Evolutionary conservation across 176 grass and related monocot species (phyloP).

Genomic region (Oryza glumipatula): DNA sequence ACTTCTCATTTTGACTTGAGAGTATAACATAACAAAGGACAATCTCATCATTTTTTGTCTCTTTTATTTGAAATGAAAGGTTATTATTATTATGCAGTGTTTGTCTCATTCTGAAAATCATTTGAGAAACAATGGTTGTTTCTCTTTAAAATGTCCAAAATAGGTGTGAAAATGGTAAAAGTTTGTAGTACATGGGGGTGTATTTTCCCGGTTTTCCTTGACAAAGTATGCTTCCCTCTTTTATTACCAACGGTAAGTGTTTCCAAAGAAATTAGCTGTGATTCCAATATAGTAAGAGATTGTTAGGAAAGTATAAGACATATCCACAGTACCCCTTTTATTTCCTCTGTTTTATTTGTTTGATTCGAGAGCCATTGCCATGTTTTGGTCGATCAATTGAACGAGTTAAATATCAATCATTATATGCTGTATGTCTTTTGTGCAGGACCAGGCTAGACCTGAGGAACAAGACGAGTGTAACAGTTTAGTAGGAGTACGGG

Average conservation of each 20-base stretch:
- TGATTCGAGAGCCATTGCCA: not conserved
- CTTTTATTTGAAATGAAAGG: not conserved
- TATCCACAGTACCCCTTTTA: not conserved
- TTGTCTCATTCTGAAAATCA: conserved; percentile 7
- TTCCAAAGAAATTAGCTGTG: not conserved
- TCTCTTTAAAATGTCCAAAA: not conserved
- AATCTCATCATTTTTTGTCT: not conserved
- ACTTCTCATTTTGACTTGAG: not conserved
- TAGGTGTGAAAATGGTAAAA: not conserved
- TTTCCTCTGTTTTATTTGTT: not conserved
- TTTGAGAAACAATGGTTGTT: not conserved
- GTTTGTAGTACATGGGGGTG: not conserved
- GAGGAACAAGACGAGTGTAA: conserved; percentile 24
- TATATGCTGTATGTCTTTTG: not conserved
- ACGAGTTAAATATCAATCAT: not conserved
- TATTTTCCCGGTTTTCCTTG: not conserved
- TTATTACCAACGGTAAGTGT: not conserved
- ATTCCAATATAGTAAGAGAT: conserved; percentile 9
- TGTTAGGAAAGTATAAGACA: not conserved
- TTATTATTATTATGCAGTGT: not conserved
- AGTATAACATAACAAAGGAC: not conserved
- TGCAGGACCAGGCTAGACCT: conserved; percentile 47
- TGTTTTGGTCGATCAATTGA: not conserved
- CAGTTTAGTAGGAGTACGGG: not conserved
- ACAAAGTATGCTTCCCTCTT: not conserved